Evolutionary conservation across 2,329 filamentous ascomycete genomes (phyloP), one percentile per base, ranked within the genome.

Genomic region (Alternaria conjuncta): DNA sequence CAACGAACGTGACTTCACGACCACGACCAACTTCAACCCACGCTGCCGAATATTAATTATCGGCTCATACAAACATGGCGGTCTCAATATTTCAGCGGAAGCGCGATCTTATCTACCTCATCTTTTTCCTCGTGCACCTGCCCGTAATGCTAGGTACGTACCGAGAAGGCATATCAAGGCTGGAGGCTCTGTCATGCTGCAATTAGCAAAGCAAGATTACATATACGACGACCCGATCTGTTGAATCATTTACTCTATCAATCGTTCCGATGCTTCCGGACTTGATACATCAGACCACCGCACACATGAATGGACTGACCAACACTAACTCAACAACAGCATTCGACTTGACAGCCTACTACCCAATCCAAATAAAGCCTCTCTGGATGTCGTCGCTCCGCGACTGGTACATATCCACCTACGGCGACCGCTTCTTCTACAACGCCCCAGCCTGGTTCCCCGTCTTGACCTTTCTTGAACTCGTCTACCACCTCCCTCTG

Each of bases 351-450:
- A 84, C 84, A 32, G 80, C 85, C n/a, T 81, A 89, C 60, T 89
- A 89, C 66, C 89, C 89, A 2, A 51, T 79, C 5, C 76, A 78
- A 41, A 68, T 89, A 9, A 83, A 82, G 51, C 86, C 86, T 0
- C 57, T 78, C 0, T 81, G 87, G 73, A 84, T 89, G 70, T 75
- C 75, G 45, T 64, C 76, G 0, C 64, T 91, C 3, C 86, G 86
- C 61, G 71, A 79, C 3, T 90, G 81, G 78, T 90, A 91, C 77
- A 82, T 90, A 63, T 74, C 80, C 2, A 89, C 84, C 2, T 90
- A 90, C 75, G 82, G 84, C 13, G 89, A 92, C 72, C 86, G 85
- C 57, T 90, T 90, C 82, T 90, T 91, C 79, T 82, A 84, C 32
- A 72, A 80, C 4, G 83, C 87, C 2, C 88, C 88, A 43, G 75